Evolutionary conservation across 164 flowering plant genomes (phyloP).

Genomic region (Piper betle): DNA sequence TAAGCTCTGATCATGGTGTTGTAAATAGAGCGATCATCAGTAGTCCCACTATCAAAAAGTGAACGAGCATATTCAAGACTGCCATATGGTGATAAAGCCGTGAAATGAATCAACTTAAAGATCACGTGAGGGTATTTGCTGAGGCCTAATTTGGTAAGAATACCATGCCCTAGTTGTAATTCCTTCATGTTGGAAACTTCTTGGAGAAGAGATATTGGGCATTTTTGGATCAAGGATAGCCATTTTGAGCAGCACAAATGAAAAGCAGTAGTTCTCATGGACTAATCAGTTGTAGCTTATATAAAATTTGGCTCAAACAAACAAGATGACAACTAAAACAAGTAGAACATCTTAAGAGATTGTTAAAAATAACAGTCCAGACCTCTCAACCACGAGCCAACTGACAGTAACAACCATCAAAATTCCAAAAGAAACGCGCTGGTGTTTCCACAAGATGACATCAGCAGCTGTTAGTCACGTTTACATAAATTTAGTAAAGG

Average conservation of each 20-base stretch:
- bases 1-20: conserved; percentile 44
- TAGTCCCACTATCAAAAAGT: conserved; percentile 15
- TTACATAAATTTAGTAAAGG: background rate
- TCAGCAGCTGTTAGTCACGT: conserved; percentile 70
- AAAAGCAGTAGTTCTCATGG: too few species aligned
- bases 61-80: conserved; percentile 24
- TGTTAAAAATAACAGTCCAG: conserved; percentile 70
- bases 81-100: conserved; percentile 24
- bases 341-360: conserved; percentile 74
- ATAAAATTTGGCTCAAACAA: conserved; percentile 70
- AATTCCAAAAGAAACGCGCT: conserved; percentile 51
- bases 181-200: too few species aligned
- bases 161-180: too few species aligned
- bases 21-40: conserved; percentile 20
- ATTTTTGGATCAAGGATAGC: too few species aligned
- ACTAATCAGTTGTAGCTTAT: too few species aligned
- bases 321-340: conserved; percentile 48
- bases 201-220: too few species aligned
- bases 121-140: conserved; percentile 2
- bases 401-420: conserved; percentile 62
- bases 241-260: too few species aligned
- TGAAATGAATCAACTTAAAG: conserved; percentile 19
- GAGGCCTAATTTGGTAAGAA: conserved; percentile 5
- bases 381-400: conserved; percentile 67
- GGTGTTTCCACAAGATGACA: conserved; percentile 64